These are phyloP conservation scores for Fusarium goolgardi DNA, from an alignment of 2,329 filamentous ascomycete species.

Conservation along the genomic window DNA sequence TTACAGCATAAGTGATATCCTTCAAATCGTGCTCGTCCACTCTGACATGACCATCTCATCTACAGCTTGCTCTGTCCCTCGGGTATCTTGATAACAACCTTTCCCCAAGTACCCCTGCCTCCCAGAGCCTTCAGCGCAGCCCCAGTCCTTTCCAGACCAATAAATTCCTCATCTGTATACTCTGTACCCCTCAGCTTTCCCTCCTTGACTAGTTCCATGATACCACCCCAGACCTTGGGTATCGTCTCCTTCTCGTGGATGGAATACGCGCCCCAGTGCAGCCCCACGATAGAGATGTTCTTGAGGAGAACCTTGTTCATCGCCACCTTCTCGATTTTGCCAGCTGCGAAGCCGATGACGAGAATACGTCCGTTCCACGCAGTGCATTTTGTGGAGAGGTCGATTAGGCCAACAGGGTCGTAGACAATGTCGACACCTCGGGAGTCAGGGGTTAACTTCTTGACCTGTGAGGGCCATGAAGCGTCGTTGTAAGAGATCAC, in stretches of 20 bases:
- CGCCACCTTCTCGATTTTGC: constrained; percentile 86
- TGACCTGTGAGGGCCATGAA: constrained; percentile 75
- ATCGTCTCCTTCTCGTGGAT: constrained; percentile 78
- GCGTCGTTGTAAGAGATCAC: constrained; percentile 78
- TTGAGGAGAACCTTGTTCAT: constrained; percentile 94
- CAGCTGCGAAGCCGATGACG: constrained; percentile 84
- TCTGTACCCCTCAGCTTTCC: constrained; percentile 86
- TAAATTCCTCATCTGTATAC: constrained; percentile 84
- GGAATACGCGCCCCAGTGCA: constrained; percentile 92
- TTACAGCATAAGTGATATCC: background rate
- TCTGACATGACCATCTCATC: background rate
- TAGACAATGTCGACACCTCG: constrained; percentile 90
- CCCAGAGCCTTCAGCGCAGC: constrained; percentile 82
- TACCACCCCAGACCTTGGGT: constrained; percentile 80
- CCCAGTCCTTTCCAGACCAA: constrained; percentile 82
- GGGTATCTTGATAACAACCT: constrained; percentile 89
- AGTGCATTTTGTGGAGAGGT: constrained; percentile 88
- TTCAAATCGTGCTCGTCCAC: background rate
- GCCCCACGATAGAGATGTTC: constrained; percentile 89
- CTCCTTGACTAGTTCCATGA: constrained; percentile 79
- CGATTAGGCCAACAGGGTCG: constrained; percentile 92
- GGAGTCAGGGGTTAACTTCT: constrained; percentile 78
- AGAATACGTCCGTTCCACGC: constrained; percentile 92
- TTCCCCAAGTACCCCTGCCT: constrained; percentile 89
- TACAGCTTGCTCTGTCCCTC: constrained; percentile 71